Evolutionary conservation across 345 rosid genomes (phyloP), one percentile per base, ranked within the genome.

Genomic region (Odontarrhena argentea): DNA sequence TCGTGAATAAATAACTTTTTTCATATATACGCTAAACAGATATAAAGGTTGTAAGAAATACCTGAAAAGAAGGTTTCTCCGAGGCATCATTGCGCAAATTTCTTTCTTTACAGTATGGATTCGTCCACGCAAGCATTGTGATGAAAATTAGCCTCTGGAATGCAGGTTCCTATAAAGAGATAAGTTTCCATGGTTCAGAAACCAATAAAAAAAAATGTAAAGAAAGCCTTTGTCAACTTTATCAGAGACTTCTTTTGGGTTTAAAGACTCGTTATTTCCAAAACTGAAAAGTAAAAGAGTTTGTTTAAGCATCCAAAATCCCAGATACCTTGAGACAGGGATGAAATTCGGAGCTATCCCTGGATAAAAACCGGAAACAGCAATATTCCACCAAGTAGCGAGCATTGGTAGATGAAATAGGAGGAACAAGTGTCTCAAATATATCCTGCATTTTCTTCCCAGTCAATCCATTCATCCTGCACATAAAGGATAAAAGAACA

Each of bases 401-500:
- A 1, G 87, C 89, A 81, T 91, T 78, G 30, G 70, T 70, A 77
- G 82, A 80, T 3, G 82, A 72, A 37, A 79, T 26, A 67, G 81
- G 88, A 65, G 87, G 78, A 73, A 87, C 92, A 54, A 90, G 87
- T 18, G 97, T 85, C 70, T 85, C 84, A 62, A 88, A 91, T 76
- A 88, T 88, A 70, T 82, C 90, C 77, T 84, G 97, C 91, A 80
- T 81, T 60, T 88, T 80, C 77, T 74, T 71, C 70, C 97, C 99
- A 45, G 92, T 88, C 78, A 84, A 66, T 44, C 99, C 97, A 77
- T 87, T 94, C 96, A 91, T 85, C 95, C 99, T 94, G 92, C 82
- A n/a, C n/a, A n/a, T n/a, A n/a, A n/a, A n/a, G n/a, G n/a, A n/a
- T n/a, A n/a, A n/a, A n/a, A n/a, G n/a, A 1, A 43, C 47, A 28